Evolutionary conservation across 176 grass and related monocot genomes (phyloP), one percentile per base, ranked within the genome.

Genomic region (Oryza punctata): DNA sequence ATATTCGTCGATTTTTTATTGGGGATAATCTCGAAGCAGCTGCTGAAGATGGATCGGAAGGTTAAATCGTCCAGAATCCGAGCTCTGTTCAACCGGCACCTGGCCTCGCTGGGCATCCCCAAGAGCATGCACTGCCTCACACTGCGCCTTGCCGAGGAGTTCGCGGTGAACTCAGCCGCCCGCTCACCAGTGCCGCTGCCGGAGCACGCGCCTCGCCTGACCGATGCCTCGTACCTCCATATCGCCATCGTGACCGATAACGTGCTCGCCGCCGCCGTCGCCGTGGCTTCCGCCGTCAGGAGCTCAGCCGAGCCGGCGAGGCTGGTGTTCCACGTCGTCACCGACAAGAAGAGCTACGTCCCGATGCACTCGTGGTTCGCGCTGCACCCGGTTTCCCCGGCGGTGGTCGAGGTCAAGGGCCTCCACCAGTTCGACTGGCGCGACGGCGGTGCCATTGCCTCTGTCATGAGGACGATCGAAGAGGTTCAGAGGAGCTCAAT

Each of bases 361-460:
- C 77, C 93, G 26, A 96, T 99, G 93, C 93, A 99, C 75, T 82
- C 97, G 45, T 99, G 97, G 97, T 99, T 99, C 81, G 91, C 93
- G 41, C 77, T 99, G 67, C 87, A 96, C 83, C 87, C 87, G 27
- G 74, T 37, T 3, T 16, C 66, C 73, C 93, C 97, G 12, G 93
- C 93, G 0, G 87, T 88, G 38, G 82, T 96, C 25, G 97, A 99
- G 91, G 89, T 99, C 63, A 94, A 75, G 86, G 91, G 97, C 10
- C 88, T 99, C 15, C 93, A 99, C 70, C 97, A 99, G 82, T 96
- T 99, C 32, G 93, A 96, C 72, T 94, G 89, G 78, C 87, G 85
- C 26, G 83, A 87, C 9, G 70, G 60, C 14, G 69, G 26, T 13
- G 90, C 76, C 38, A 9, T 90, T 54, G 81, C 73, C 74, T 91